phyloP scores from a whole-genome alignment of 495 filamentous ascomycete species.

The Penicillium psychrofluorescens region DNA sequence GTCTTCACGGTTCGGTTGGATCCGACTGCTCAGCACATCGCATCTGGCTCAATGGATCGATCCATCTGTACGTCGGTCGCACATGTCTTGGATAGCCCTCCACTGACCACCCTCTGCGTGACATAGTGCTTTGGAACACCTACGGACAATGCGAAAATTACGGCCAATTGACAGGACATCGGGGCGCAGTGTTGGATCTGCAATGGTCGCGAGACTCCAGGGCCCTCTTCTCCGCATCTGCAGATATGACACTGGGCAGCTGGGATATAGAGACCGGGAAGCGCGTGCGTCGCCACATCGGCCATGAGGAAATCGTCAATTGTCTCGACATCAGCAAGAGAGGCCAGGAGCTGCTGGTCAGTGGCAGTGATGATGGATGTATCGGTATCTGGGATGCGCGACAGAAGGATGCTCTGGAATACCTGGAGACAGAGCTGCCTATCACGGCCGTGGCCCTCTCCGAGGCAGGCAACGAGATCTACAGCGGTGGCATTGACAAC shows the following conservation, averaged over 20 bases:
- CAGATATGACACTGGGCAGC: slow-evolving; percentile 84
- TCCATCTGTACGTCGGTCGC: slow-evolving; percentile 61
- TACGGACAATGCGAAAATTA: slow-evolving; percentile 92
- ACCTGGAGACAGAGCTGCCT: slow-evolving; percentile 85
- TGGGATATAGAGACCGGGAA: slow-evolving; percentile 88
- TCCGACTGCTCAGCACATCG: slow-evolving; percentile 77
- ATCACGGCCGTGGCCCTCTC: slow-evolving; percentile 86
- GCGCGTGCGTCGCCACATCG: slow-evolving; percentile 83
- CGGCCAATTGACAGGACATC: slow-evolving; percentile 77
- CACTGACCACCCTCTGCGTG: background rate
- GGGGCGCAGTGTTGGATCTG: slow-evolving; percentile 82
- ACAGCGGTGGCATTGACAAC: slow-evolving; percentile 92
- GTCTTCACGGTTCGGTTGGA: slow-evolving; percentile 90
- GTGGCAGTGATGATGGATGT: slow-evolving; percentile 85
- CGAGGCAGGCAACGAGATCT: slow-evolving; percentile 92
- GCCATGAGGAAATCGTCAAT: slow-evolving; percentile 93
- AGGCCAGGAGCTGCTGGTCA: slow-evolving; percentile 83
- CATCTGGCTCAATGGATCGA: slow-evolving; percentile 92
- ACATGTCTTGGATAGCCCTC: background rate
- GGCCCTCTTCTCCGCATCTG: slow-evolving; percentile 87
- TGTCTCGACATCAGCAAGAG: slow-evolving; percentile 77
- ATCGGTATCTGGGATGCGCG: slow-evolving; percentile 97
- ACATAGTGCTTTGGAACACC: slow-evolving; percentile 82
- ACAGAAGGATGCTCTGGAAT: slow-evolving; percentile 81
- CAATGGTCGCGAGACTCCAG: slow-evolving; percentile 94